phyloP scores from a whole-genome alignment of 495 filamentous ascomycete genomes.

The Chlorociboria aeruginascens region DNA sequence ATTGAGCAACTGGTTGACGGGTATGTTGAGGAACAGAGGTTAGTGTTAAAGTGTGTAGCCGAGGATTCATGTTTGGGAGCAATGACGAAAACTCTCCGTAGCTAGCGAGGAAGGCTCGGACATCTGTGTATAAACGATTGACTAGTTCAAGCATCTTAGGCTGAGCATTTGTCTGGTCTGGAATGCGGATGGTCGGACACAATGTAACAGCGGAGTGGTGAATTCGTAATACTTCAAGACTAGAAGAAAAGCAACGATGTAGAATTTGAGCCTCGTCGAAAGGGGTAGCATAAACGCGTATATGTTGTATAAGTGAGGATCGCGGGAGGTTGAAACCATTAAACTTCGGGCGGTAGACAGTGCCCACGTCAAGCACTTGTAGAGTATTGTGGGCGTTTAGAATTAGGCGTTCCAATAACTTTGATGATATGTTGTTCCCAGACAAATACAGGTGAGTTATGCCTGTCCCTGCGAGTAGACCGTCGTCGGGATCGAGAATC shows the following conservation, averaged over 20 bases:
- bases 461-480: constrained; percentile 6
- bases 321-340: background rate
- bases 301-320: background rate
- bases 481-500: constrained; percentile 2
- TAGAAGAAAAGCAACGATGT: background rate
- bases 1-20: background rate
- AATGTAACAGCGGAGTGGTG: constrained; percentile 15
- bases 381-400: background rate
- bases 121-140: background rate
- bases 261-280: background rate
- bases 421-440: constrained; percentile 9
- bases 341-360: background rate
- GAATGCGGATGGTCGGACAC: constrained; percentile 3
- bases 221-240: constrained; percentile 9
- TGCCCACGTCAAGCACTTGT: constrained; percentile 13
- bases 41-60: constrained; percentile 6
- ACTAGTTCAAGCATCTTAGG: background rate
- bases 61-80: background rate
- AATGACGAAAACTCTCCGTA: background rate
- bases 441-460: constrained; percentile 15
- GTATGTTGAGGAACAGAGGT: constrained; percentile 12
- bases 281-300: no score
- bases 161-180: background rate
- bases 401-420: constrained; percentile 1
- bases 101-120: background rate